Conservation (phyloP, 495 filamentous ascomycete genomes). For the Aspergillus ellipticus region DNA sequence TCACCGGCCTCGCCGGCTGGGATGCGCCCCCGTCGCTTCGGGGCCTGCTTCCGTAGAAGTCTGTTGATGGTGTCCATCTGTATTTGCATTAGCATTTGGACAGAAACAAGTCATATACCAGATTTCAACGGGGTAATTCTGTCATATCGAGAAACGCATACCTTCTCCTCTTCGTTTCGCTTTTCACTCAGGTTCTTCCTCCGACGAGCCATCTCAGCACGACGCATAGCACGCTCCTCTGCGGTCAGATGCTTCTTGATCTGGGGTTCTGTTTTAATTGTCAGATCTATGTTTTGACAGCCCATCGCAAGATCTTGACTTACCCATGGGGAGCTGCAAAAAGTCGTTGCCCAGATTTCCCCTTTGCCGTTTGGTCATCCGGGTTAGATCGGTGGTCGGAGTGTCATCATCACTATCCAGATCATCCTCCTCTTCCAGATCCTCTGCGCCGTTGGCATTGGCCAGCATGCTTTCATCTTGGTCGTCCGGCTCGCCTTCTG, state of each 20-base stretch:
- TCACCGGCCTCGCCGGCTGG: conserved; percentile 46
- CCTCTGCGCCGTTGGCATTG: conserved; percentile 39
- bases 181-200: conserved; percentile 97
- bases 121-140: background rate
- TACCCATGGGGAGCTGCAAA: conserved; percentile 83
- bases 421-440: conserved; percentile 59
- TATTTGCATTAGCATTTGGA: conserved; percentile 10
- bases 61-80: conserved; percentile 98
- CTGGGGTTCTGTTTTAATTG: conserved; percentile 67
- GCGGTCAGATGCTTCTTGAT: conserved; percentile 89
- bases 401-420: conserved; percentile 62
- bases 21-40: conserved; percentile 65
- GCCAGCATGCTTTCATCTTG: conserved; percentile 43
- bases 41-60: conserved; percentile 90
- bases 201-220: conserved; percentile 92
- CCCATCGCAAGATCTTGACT: conserved; percentile 5
- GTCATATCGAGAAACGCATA: conserved; percentile 26
- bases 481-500: conserved; percentile 49
- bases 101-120: background rate
- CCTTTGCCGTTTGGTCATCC: conserved; percentile 84
- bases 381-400: conserved; percentile 61
- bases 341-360: conserved; percentile 67
- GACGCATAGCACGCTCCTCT: conserved; percentile 91
- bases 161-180: conserved; percentile 98
- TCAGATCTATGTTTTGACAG: conserved; percentile 12